phyloP scores from a whole-genome alignment of 495 filamentous ascomycete species.

The Lophiostoma macrostomum region DNA sequence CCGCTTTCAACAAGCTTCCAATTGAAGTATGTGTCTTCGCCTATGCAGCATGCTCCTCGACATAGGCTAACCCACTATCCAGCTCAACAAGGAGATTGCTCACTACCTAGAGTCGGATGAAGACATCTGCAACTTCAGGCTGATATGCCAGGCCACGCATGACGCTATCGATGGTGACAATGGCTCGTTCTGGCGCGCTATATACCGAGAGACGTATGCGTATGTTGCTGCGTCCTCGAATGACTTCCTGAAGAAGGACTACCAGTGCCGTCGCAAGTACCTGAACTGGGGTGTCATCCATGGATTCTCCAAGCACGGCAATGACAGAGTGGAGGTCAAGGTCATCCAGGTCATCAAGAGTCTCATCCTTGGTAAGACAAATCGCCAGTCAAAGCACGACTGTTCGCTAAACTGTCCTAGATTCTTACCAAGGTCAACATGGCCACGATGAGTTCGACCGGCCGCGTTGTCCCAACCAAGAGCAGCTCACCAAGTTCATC shows the following conservation, averaged over 20 bases:
- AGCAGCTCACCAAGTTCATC: conserved; percentile 15
- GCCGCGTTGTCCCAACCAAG: conserved; percentile 20
- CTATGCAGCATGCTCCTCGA: neutral
- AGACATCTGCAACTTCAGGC: conserved; percentile 35
- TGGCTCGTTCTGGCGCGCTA: conserved; percentile 37
- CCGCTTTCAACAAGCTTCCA: conserved; percentile 16
- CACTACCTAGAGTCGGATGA: conserved; percentile 33
- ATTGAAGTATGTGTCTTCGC: conserved; percentile 10
- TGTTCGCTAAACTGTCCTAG: conserved; percentile 5
- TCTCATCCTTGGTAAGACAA: conserved; percentile 34
- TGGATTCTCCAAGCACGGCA: conserved; percentile 29
- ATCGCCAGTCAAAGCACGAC: neutral
- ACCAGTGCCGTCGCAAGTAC: conserved; percentile 29
- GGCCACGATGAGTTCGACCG: conserved; percentile 7
- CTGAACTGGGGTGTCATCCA: conserved; percentile 24
- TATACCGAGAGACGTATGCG: conserved; percentile 33
- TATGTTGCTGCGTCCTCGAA: neutral
- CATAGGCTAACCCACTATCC: conserved; percentile 1
- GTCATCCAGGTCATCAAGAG: conserved; percentile 32
- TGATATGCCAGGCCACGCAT: conserved; percentile 30
- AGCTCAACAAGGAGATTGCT: conserved; percentile 39
- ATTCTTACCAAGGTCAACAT: conserved; percentile 20
- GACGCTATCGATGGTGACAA: conserved; percentile 36
- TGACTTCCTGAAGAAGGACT: conserved; percentile 29
- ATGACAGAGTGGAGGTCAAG: conserved; percentile 14